Percentiles rank a stretch among this genome's conserved stretches.
These are phyloP conservation scores for Puya raimondii DNA, from an alignment of 176 grass and related monocot species.

Conservation along the genomic window DNA sequence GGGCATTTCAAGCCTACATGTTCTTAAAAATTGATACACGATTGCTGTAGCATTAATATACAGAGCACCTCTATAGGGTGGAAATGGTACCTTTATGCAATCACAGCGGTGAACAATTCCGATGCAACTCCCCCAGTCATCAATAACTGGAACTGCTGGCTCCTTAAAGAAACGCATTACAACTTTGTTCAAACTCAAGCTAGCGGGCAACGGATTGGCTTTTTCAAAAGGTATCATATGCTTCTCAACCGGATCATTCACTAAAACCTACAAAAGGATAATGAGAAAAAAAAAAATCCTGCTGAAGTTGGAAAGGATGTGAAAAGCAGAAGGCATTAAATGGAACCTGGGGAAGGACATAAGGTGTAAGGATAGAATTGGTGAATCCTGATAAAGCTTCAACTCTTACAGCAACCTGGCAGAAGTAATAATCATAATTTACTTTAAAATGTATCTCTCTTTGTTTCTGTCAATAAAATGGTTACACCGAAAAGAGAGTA, in stretches of 20 bases:
- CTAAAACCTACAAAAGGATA: slow-evolving; percentile 37
- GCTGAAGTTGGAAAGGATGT: slow-evolving; percentile 7
- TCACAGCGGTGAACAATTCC: slow-evolving; percentile 67
- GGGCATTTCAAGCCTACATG: not conserved
- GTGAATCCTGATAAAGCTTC: slow-evolving; percentile 73
- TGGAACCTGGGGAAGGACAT: slow-evolving; percentile 58
- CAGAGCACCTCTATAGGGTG: not conserved
- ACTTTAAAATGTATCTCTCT: not conserved
- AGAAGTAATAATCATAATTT: slow-evolving; percentile 16
- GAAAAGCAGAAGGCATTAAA: slow-evolving; percentile 4
- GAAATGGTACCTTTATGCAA: slow-evolving; percentile 58
- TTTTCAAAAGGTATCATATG: slow-evolving; percentile 87
- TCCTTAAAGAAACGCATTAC: slow-evolving; percentile 67
- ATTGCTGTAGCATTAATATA: not conserved
- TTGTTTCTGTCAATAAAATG: not conserved
- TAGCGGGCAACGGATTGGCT: slow-evolving; percentile 40
- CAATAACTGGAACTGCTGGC: slow-evolving; percentile 50
- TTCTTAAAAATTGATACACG: not conserved
- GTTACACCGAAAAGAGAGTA: too few relatives aligned
- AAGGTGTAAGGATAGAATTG: slow-evolving; percentile 47
- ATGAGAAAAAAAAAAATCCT: not conserved
- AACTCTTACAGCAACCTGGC: slow-evolving; percentile 72
- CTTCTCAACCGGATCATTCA: slow-evolving; percentile 82
- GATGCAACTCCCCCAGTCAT: slow-evolving; percentile 81
- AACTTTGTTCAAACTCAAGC: slow-evolving; percentile 42